Evolutionary conservation across 768 basidiomycete species (phyloP).

Genomic region (Roridomyces roridus): DNA sequence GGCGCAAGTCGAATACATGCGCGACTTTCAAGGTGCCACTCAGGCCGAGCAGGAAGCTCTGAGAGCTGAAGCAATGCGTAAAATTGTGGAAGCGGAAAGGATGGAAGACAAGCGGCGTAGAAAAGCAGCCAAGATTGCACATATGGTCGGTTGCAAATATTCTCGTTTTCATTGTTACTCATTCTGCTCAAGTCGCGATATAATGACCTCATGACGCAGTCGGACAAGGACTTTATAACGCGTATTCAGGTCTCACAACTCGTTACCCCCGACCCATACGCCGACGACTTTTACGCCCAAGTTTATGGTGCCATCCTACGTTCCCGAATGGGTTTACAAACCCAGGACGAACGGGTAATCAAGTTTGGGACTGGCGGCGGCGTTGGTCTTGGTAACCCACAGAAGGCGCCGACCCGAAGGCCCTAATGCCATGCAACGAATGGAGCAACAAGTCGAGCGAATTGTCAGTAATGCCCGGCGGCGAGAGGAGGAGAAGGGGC

Average conservation of each 20-base stretch:
- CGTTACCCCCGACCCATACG: slow-evolving; percentile 95
- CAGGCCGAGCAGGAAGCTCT: slow-evolving; percentile 74
- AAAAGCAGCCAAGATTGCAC: slow-evolving; percentile 85
- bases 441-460: slow-evolving; percentile 95
- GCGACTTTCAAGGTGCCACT: slow-evolving; percentile 64
- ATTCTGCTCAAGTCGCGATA: slow-evolving; percentile 71
- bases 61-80: slow-evolving; percentile 80
- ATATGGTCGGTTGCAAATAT: slow-evolving; percentile 65
- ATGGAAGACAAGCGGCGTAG: slow-evolving; percentile 85
- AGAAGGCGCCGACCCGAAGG: slow-evolving; percentile 70
- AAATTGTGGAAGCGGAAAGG: slow-evolving; percentile 90
- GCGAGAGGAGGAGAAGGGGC: slow-evolving; percentile 84
- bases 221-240: slow-evolving; percentile 99
- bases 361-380: slow-evolving; percentile 86
- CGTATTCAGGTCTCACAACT: slow-evolving; percentile 98
- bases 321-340: slow-evolving; percentile 75
- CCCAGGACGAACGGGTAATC: slow-evolving; percentile 78
- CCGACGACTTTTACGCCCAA: slow-evolving; percentile 98
- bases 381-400: slow-evolving; percentile 81
- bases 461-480: slow-evolving; percentile 91
- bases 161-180: slow-evolving; percentile 9
- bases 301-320: slow-evolving; percentile 89
- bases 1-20: slow-evolving; percentile 71
- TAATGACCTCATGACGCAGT: slow-evolving; percentile 96
- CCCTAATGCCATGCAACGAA: slow-evolving; percentile 89